These are phyloP conservation scores for Cercospora sesami DNA, from an alignment of 2,329 filamentous ascomycete species.

Conservation along the genomic window DNA sequence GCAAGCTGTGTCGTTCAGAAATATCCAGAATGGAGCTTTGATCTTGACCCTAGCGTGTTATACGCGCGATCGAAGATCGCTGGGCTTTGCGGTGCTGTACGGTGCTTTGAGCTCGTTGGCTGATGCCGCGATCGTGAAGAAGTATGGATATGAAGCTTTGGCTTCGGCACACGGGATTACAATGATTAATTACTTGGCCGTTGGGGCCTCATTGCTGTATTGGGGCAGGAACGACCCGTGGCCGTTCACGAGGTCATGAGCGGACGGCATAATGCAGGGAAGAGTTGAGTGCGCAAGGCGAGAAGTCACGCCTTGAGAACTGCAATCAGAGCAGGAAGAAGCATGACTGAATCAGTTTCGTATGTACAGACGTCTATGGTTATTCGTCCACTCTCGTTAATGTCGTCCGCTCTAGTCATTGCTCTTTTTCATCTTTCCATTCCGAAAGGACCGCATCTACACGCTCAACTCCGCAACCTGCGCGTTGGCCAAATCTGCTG, in stretches of 20 bases:
- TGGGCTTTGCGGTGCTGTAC: conserved; percentile 34
- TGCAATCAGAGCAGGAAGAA: background rate
- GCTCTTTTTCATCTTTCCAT: background rate
- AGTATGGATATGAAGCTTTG: conserved; percentile 33
- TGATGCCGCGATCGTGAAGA: conserved; percentile 36
- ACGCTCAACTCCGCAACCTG: conserved; percentile 36
- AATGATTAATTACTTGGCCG: conserved; percentile 31
- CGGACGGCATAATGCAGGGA: background rate
- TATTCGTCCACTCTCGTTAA: background rate
- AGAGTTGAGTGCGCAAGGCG: background rate
- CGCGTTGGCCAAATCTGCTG: conserved; percentile 30
- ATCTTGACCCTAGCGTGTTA: conserved; percentile 37
- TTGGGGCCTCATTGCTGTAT: conserved; percentile 36
- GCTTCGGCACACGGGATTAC: conserved; percentile 36
- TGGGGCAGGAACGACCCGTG: conserved; percentile 34
- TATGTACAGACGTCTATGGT: background rate
- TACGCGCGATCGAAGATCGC: conserved; percentile 34
- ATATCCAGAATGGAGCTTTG: conserved; percentile 37
- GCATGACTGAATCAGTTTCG: background rate
- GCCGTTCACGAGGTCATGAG: conserved; percentile 1
- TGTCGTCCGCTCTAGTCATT: background rate
- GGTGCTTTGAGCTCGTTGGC: conserved; percentile 35
- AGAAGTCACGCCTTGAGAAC: background rate
- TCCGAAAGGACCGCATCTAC: conserved; percentile 9
- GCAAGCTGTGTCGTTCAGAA: conserved; percentile 35